Conservation (phyloP, 805 yeast species). For the Yamadazyma paraphyllophila region DNA sequence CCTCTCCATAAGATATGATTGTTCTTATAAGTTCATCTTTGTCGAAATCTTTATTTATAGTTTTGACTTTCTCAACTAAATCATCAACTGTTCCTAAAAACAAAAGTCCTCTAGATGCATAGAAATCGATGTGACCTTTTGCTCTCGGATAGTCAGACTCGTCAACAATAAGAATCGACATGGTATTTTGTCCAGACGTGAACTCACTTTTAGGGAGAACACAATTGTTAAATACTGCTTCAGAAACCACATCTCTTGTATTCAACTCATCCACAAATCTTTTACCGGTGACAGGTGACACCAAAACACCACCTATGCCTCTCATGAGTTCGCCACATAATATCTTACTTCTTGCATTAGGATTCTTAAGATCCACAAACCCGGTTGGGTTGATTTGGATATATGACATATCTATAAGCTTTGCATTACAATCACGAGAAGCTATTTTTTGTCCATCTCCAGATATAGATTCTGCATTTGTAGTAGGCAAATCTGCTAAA, state of each 20-base stretch:
- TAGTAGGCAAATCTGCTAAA: conserved; percentile 46
- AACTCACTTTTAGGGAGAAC: conserved; percentile 13
- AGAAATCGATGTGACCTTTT: conserved; percentile 51
- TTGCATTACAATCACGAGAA: conserved; percentile 43
- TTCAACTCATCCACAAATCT: conserved; percentile 55
- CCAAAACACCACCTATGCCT: conserved; percentile 56
- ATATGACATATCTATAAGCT: conserved; percentile 55
- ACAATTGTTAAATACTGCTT: conserved; percentile 33
- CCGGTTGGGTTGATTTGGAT: conserved; percentile 66
- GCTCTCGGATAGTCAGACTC: conserved; percentile 45
- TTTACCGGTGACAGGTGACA: conserved; percentile 43
- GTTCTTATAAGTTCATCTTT: conserved; percentile 10
- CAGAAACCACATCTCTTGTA: conserved; percentile 54
- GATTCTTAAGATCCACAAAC: conserved; percentile 43
- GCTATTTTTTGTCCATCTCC: conserved; percentile 60
- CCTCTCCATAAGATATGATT: conserved; percentile 17
- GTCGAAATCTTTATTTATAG: conserved; percentile 16
- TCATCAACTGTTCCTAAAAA: conserved; percentile 22
- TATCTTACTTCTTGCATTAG: conserved; percentile 27
- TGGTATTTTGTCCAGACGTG: conserved; percentile 10
- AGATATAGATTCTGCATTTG: conserved; percentile 54
- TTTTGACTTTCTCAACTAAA: conserved; percentile 13
- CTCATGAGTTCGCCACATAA: conserved; percentile 60
- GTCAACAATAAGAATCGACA: conserved; percentile 34
- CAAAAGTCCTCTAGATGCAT: conserved; percentile 30